Evolutionary conservation across 768 basidiomycete genomes (phyloP).

Genomic region (Boletus speciosus): DNA sequence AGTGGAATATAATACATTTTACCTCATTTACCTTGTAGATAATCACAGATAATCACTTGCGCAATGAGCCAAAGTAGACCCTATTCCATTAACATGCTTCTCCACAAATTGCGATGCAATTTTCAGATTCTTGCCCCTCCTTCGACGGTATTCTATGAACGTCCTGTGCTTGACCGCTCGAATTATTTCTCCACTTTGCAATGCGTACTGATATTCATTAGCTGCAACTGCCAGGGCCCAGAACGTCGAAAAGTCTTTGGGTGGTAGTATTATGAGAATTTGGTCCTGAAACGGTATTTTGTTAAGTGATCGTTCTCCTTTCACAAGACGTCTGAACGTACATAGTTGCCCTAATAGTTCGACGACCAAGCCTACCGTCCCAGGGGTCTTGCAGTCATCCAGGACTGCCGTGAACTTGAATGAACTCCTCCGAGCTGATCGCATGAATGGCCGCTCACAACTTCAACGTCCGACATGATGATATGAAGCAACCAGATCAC

Average conservation of each 20-base stretch:
- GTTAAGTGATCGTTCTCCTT: background rate
- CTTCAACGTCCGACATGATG: slow-evolving; percentile 1
- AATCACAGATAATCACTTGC: too few species aligned
- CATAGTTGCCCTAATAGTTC: slow-evolving; percentile 5
- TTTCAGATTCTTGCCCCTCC: slow-evolving; percentile 5
- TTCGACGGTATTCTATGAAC: slow-evolving; percentile 6
- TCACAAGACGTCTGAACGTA: background rate
- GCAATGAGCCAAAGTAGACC: too few species aligned
- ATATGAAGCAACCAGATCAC: slow-evolving; percentile 3
- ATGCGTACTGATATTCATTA: background rate
- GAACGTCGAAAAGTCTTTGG: slow-evolving; percentile 4
- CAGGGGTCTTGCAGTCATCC: slow-evolving; percentile 9
- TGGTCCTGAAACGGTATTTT: background rate
- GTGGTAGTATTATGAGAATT: background rate
- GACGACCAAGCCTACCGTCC: slow-evolving; percentile 12
- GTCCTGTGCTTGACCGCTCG: slow-evolving; percentile 12
- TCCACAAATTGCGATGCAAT: background rate
- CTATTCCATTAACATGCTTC: too few species aligned
- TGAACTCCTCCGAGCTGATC: slow-evolving; percentile 3
- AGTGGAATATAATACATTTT: too few species aligned
- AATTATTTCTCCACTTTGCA: slow-evolving; percentile 1
- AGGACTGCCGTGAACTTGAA: slow-evolving; percentile 8
- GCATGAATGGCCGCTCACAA: background rate
- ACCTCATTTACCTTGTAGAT: too few species aligned
- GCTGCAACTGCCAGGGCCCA: slow-evolving; percentile 4